phyloP scores from a whole-genome alignment of 2,329 filamentous ascomycete genomes.

The Ophiostoma triangulosporum region DNA sequence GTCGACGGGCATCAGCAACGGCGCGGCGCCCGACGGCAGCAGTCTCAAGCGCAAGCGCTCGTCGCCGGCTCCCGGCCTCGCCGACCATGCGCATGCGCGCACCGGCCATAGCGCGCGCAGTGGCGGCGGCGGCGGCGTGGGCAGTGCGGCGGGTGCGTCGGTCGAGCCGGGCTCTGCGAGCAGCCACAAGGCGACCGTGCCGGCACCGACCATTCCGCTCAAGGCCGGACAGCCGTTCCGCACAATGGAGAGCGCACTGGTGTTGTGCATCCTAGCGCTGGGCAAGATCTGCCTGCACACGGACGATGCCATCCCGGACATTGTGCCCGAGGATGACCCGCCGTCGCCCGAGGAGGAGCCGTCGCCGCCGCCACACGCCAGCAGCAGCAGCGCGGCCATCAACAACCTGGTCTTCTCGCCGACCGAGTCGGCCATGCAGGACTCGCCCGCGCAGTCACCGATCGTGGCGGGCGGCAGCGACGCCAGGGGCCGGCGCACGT shows the following conservation, averaged over 20 bases:
- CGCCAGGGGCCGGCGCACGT: constrained; percentile 37
- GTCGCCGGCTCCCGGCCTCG: constrained; percentile 20
- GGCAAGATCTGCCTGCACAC: constrained; percentile 62
- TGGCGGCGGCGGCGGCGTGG: constrained; percentile 10
- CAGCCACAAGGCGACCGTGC: neutral
- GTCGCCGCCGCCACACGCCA: constrained; percentile 13
- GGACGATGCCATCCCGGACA: constrained; percentile 38
- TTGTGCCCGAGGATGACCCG: constrained; percentile 33
- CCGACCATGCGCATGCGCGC: neutral
- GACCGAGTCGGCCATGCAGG: constrained; percentile 21
- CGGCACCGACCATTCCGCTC: constrained; percentile 10
- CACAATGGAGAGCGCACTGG: constrained; percentile 66
- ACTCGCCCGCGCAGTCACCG: constrained; percentile 36
- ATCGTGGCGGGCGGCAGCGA: constrained; percentile 30
- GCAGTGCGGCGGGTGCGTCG: too few relatives aligned
- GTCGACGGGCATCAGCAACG: too few relatives aligned
- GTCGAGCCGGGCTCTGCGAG: neutral
- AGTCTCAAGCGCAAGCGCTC: constrained; percentile 44
- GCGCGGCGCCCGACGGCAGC: constrained; percentile 11
- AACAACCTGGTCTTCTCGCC: constrained; percentile 34
- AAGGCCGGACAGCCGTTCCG: constrained; percentile 42
- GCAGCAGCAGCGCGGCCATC: neutral
- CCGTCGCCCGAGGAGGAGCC: constrained; percentile 4
- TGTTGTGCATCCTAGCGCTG: constrained; percentile 71
- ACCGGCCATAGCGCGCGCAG: neutral